Percentiles rank a stretch among this genome's conserved stretches.
These are phyloP conservation scores for Plenodomus lindquistii DNA, from an alignment of 2,329 filamentous ascomycete genomes.

Conservation along the genomic window DNA sequence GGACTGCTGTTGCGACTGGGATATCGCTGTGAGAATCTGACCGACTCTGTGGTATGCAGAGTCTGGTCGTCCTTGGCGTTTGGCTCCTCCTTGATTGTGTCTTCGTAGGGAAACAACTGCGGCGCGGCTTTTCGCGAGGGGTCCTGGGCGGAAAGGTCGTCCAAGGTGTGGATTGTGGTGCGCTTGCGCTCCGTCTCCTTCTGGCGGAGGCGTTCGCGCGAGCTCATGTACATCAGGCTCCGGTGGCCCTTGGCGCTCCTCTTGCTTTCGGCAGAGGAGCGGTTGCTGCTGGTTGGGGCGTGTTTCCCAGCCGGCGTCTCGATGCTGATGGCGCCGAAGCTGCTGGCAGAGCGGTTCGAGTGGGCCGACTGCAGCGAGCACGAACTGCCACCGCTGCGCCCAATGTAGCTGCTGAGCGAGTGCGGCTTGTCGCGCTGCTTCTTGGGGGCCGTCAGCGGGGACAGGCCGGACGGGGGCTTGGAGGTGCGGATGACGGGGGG, in stretches of 20 bases:
- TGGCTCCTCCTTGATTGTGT: constrained; percentile 45
- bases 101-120: constrained; percentile 38
- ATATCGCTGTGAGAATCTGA: constrained; percentile 33
- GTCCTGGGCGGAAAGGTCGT: constrained; percentile 44
- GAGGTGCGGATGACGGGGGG: constrained; percentile 79
- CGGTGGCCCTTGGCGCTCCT: constrained; percentile 49
- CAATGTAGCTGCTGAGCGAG: constrained; percentile 64
- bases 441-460: constrained; percentile 67
- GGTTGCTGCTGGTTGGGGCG: constrained; percentile 32
- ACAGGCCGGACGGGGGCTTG: constrained; percentile 77
- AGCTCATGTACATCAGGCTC: constrained; percentile 74
- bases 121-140: constrained; percentile 24
- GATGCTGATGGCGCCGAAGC: constrained; percentile 49
- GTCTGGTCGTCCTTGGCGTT: constrained; percentile 14
- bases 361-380: constrained; percentile 42
- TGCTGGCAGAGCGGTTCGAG: constrained; percentile 40
- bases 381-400: constrained; percentile 43
- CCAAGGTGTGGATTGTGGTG: constrained; percentile 46
- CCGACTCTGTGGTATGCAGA: constrained; percentile 29
- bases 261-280: constrained; percentile 43
- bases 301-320: constrained; percentile 37
- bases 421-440: constrained; percentile 39
- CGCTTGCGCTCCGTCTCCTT: constrained; percentile 66
- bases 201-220: constrained; percentile 67
- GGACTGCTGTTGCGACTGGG: constrained; percentile 38